Evolutionary conservation across 2,329 filamentous ascomycete species (phyloP).

Genomic region (Aureobasidium sp.): DNA sequence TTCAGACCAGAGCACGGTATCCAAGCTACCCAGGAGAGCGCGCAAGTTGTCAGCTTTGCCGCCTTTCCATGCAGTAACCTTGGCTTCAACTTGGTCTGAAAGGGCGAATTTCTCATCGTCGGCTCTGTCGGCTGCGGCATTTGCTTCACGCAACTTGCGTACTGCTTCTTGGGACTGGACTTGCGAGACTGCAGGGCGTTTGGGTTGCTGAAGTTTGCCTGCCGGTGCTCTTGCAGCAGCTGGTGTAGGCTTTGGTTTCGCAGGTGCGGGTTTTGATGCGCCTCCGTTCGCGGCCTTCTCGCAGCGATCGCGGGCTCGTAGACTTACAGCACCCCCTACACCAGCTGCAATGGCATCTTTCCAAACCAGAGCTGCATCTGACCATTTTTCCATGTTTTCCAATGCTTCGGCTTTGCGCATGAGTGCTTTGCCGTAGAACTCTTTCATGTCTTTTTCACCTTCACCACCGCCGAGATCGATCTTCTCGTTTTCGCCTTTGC

Average conservation of each 20-base stretch:
- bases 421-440: constrained; percentile 86
- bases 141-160: constrained; percentile 69
- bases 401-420: constrained; percentile 92
- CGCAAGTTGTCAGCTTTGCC: constrained; percentile 90
- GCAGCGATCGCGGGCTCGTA: constrained; percentile 79
- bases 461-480: constrained; percentile 57
- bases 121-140: constrained; percentile 72
- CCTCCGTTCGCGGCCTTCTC: constrained; percentile 64
- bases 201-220: not conserved
- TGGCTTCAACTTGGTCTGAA: constrained; percentile 73
- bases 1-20: constrained; percentile 81
- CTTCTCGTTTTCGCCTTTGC: constrained; percentile 68
- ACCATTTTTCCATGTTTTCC: constrained; percentile 92
- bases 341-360: constrained; percentile 72
- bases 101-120: constrained; percentile 92
- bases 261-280: constrained; percentile 40
- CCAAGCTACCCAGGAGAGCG: constrained; percentile 76
- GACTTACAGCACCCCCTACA: constrained; percentile 74
- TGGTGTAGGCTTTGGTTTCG: constrained; percentile 12
- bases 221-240: constrained; percentile 10
- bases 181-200: constrained; percentile 22
- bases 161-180: constrained; percentile 59
- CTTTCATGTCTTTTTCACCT: constrained; percentile 71
- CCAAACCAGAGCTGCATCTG: constrained; percentile 74
- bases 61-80: constrained; percentile 71